Percentiles rank a stretch among this genome's conserved stretches.
These are phyloP conservation scores for Monilinia laxa DNA, from an alignment of 2,329 filamentous ascomycete genomes.

Conservation along the genomic window DNA sequence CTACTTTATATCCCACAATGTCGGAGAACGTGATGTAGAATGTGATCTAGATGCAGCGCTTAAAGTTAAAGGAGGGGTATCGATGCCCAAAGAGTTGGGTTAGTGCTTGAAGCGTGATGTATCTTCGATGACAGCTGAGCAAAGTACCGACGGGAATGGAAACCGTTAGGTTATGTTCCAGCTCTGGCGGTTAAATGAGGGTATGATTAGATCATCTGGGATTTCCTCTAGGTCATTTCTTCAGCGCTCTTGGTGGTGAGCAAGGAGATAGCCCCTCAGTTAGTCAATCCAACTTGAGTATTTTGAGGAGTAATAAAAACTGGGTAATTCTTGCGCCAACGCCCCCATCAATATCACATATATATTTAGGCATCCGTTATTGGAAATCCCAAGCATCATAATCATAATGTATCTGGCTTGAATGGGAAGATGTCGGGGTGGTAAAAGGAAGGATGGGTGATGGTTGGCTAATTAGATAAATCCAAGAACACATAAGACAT, in stretches of 20 bases:
- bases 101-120: not conserved
- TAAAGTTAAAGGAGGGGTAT: conserved; percentile 1
- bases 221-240: not conserved
- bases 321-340: conserved; percentile 5
- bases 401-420: not conserved
- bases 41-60: conserved; percentile 7
- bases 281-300: not conserved
- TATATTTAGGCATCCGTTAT: conserved; percentile 6
- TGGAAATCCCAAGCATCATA: conserved; percentile 7
- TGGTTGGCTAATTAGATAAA: conserved; percentile 6
- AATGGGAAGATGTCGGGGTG: not conserved
- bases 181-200: conserved; percentile 16
- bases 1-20: not conserved
- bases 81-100: conserved; percentile 7
- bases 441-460: not conserved
- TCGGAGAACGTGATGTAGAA: not conserved
- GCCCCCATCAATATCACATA: conserved; percentile 4
- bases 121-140: not conserved
- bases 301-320: conserved; percentile 5
- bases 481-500: conserved; percentile 3
- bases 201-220: conserved; percentile 10
- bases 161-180: conserved; percentile 3
- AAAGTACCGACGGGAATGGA: not conserved
- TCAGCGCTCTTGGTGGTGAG: conserved; percentile 10
- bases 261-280: not conserved